These are phyloP conservation scores for Lentinula sp. DNA, from an alignment of 768 basidiomycete species.

Conservation along the genomic window DNA sequence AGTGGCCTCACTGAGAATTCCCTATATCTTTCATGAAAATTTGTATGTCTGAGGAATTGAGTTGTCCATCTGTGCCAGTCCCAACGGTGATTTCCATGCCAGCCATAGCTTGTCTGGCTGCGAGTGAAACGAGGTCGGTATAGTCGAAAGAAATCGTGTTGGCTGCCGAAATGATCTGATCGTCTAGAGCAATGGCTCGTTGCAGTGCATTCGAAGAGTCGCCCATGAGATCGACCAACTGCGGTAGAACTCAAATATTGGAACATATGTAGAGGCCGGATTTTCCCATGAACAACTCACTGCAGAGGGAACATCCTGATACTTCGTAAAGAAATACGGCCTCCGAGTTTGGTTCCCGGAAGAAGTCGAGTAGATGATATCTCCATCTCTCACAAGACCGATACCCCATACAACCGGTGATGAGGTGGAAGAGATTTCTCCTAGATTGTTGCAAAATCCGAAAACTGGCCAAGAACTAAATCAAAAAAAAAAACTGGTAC, in stretches of 20 bases:
- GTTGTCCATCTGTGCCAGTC: not conserved
- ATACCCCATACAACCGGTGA: slow-evolving; percentile 11
- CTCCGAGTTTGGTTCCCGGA: slow-evolving; percentile 6
- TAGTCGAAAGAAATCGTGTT: slow-evolving; percentile 8
- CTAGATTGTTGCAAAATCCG: slow-evolving; percentile 9
- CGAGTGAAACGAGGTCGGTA: slow-evolving; percentile 11
- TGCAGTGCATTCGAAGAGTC: slow-evolving; percentile 5
- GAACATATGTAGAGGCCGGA: not conserved
- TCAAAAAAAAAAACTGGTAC: not conserved
- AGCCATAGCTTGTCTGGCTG: slow-evolving; percentile 10
- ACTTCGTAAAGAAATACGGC: slow-evolving; percentile 12
- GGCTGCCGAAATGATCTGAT: slow-evolving; percentile 9
- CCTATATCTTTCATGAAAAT: slow-evolving; percentile 13
- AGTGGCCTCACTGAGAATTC: slow-evolving; percentile 6
- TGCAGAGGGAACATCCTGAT: not conserved
- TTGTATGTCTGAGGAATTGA: slow-evolving; percentile 10
- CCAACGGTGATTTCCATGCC: slow-evolving; percentile 12
- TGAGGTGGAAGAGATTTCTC: slow-evolving; percentile 1
- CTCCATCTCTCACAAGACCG: slow-evolving; percentile 11
- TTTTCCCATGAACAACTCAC: not conserved
- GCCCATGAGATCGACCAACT: slow-evolving; percentile 6
- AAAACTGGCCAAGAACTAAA: slow-evolving; percentile 10
- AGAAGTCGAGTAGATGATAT: slow-evolving; percentile 1
- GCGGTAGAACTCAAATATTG: not conserved
- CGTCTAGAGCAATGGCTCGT: slow-evolving; percentile 8